Evolutionary conservation across 1,284 basidiomycete genomes (phyloP).

Genomic region (Cystobasidium pallidum): DNA sequence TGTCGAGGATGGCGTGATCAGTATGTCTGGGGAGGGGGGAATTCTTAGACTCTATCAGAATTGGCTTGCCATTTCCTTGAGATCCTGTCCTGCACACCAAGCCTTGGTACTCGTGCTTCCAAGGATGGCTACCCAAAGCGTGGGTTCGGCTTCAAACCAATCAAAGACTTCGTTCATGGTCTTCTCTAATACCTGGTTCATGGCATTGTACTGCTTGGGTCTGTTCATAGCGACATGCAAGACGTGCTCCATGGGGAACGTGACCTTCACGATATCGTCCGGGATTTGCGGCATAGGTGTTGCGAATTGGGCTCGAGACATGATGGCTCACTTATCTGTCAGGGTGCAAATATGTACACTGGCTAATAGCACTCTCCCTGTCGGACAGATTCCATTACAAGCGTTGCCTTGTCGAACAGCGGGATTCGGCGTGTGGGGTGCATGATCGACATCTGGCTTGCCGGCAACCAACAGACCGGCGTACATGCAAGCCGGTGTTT

Average conservation of each 20-base stretch:
- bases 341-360: neutral
- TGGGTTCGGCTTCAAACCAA: conserved; percentile 76
- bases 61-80: conserved; percentile 66
- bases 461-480: conserved; percentile 10
- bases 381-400: neutral
- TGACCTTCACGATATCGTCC: conserved; percentile 62
- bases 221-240: conserved; percentile 75
- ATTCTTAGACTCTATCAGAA: neutral
- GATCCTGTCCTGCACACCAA: conserved; percentile 81
- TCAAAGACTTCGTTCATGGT: conserved; percentile 67
- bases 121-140: conserved; percentile 74
- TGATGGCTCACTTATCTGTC: neutral
- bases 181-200: conserved; percentile 62
- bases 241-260: conserved; percentile 68
- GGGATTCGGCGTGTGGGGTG: neutral
- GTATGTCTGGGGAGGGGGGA: neutral
- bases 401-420: neutral
- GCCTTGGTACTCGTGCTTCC: conserved; percentile 70
- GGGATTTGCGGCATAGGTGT: conserved; percentile 25
- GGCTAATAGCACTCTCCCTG: too few species aligned
- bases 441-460: neutral
- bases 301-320: conserved; percentile 1
- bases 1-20: neutral
- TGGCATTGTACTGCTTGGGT: conserved; percentile 71
- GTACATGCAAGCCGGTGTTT: conserved; percentile 17